Conservation (phyloP, 2,329 filamentous ascomycete genomes). For the Fusarium miscanthi region DNA sequence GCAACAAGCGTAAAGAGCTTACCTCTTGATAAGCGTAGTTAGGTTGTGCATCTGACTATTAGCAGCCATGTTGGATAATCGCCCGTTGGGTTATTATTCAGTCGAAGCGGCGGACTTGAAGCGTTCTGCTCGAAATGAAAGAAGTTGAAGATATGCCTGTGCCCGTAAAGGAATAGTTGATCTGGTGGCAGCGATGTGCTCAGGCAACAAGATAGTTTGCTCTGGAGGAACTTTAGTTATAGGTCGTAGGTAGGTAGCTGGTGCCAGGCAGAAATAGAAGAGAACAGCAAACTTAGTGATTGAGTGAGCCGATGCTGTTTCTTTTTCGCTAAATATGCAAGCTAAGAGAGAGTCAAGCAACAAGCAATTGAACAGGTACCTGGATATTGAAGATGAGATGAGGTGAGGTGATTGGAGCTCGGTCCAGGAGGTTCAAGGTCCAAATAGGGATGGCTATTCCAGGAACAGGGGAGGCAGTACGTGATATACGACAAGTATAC, state of each 20-base stretch:
- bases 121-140: background rate
- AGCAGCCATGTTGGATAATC: slow-evolving; percentile 69
- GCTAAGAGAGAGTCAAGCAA: background rate
- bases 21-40: slow-evolving; percentile 98
- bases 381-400: slow-evolving; percentile 1
- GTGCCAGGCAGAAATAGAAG: background rate
- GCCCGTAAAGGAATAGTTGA: slow-evolving; percentile 1
- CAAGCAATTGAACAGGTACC: background rate
- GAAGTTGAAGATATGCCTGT: background rate
- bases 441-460: slow-evolving; percentile 26
- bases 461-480: slow-evolving; percentile 13
- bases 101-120: background rate
- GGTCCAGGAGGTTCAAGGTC: slow-evolving; percentile 16
- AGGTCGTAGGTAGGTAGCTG: background rate
- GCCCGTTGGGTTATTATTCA: background rate
- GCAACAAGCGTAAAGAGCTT: slow-evolving; percentile 40
- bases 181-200: background rate
- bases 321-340: background rate
- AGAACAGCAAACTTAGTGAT: background rate
- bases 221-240: slow-evolving; percentile 2
- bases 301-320: background rate
- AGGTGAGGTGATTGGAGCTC: slow-evolving; percentile 36
- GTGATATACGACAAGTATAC: background rate
- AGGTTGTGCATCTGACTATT: slow-evolving; percentile 93
- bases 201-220: slow-evolving; percentile 29